Evolutionary conservation across 2,329 filamentous ascomycete genomes (phyloP), one percentile per base, ranked within the genome.

Genomic region (Paecilomyces sp.): DNA sequence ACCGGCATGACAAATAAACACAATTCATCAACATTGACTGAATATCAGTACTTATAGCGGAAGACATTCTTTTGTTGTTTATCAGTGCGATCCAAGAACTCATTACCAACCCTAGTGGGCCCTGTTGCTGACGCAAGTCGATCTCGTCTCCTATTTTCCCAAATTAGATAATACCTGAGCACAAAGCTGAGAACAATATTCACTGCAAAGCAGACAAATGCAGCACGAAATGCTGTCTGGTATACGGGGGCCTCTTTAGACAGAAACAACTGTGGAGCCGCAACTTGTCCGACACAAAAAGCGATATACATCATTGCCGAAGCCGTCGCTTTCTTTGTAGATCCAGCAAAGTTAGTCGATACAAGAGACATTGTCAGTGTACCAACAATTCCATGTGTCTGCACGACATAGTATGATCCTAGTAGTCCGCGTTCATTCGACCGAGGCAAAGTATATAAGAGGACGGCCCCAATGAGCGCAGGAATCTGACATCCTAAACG

Each of bases 311-410:
- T 65, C 64, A 84, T 63, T 1, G 80, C 80, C 8, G 79, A 83
- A 57, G 83, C 79, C 18, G 80, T 82, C 75, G 81, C 81, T 70
- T 83, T 83, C 74, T 83, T 83, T 54, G 81, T 82, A 22, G 82
- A 78, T 47, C 81, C 81, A 15, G 78, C 75, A 62, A 77, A 80
- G 65, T 83, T 83, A 41, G 79, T 75, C 67, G 81, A 79, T 4
- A 41, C 36, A 7, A 41, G 36, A 7, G 82, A 78, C 6, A 83
- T 77, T 1, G 81, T 76, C 68, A 83, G 59, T 28, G 59, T 57
- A 2, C 56, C 24, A 31, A 33, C 28, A 11, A 55, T 55, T 55
- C 28, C 28, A n/a, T 28, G 53, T 31, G 53, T 31, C n/a, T 55
- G 53, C 25, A 28, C 28, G 25, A 30, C 53, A 55, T 30, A 55